Evolutionary conservation across 2,329 filamentous ascomycete species (phyloP).

Genomic region (Dactylella cylindrospora): DNA sequence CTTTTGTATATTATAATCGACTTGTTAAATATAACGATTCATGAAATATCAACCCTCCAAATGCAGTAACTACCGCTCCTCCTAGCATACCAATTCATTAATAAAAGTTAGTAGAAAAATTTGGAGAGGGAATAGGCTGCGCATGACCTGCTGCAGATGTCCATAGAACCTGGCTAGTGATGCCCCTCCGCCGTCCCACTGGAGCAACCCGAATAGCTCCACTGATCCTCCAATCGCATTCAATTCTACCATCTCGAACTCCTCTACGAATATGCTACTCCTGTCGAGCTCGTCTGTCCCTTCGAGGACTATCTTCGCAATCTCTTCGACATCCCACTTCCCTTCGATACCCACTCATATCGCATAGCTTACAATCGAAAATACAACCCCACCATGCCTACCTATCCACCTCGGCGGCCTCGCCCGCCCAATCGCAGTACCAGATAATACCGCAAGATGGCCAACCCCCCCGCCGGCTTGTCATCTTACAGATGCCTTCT

Average conservation of each 20-base stretch:
- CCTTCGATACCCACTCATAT: slow-evolving; percentile 31
- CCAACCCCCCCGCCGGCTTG: slow-evolving; percentile 14
- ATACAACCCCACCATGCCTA: background rate
- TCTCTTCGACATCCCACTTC: slow-evolving; percentile 11
- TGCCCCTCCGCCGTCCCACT: slow-evolving; percentile 42
- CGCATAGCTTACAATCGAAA: slow-evolving; percentile 16
- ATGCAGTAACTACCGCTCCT: no score
- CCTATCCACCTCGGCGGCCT: slow-evolving; percentile 7
- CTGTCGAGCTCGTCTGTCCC: slow-evolving; percentile 27
- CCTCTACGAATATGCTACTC: slow-evolving; percentile 34
- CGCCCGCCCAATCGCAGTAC: no score
- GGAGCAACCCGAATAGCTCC: slow-evolving; percentile 32
- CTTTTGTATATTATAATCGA: no score
- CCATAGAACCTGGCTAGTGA: slow-evolving; percentile 27
- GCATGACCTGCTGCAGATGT: slow-evolving; percentile 38
- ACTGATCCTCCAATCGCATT: slow-evolving; percentile 1
- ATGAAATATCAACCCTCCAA: no score
- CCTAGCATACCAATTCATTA: no score
- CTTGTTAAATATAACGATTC: no score
- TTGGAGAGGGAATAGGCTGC: slow-evolving; percentile 8
- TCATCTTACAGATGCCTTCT: slow-evolving; percentile 18
- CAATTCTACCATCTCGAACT: slow-evolving; percentile 14
- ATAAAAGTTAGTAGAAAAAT: no score
- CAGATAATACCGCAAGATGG: no score
- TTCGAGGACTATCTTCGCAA: slow-evolving; percentile 23